Conservation (phyloP, 805 yeast species). For the Candida odintsovae region DNA sequence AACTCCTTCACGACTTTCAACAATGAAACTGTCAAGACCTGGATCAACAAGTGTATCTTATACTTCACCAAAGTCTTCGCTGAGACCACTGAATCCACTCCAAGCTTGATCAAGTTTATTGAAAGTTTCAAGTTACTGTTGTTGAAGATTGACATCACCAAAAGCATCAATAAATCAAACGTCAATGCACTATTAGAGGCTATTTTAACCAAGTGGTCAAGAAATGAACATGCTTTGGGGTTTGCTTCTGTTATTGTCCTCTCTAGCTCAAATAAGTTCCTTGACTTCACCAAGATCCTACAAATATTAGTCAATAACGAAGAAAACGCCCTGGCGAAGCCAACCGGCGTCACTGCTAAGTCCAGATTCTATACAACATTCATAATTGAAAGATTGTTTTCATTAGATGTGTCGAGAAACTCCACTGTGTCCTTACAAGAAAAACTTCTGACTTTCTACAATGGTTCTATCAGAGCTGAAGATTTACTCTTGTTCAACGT, state of each 20-base stretch:
- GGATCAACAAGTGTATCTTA: conserved; percentile 55
- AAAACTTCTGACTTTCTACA: conserved; percentile 45
- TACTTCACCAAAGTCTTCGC: conserved; percentile 62
- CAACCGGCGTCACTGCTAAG: conserved; percentile 20
- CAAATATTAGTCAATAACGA: conserved; percentile 61
- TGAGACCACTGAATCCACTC: conserved; percentile 31
- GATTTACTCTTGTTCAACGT: conserved; percentile 59
- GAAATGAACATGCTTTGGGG: conserved; percentile 34
- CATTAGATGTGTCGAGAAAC: conserved; percentile 37
- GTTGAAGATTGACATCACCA: conserved; percentile 29
- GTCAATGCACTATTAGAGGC: conserved; percentile 65
- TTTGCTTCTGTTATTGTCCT: conserved; percentile 37
- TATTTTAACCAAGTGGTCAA: conserved; percentile 46
- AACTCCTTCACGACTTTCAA: conserved; percentile 10
- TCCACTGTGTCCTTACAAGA: conserved; percentile 44
- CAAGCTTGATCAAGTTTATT: conserved; percentile 29
- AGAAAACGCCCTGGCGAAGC: conserved; percentile 28
- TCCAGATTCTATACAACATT: conserved; percentile 39
- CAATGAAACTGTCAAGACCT: conserved; percentile 24
- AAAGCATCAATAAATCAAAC: conserved; percentile 37
- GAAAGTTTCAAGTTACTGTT: conserved; percentile 28
- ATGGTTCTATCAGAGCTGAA: conserved; percentile 55
- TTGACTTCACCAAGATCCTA: conserved; percentile 46
- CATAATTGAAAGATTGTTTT: conserved; percentile 44
- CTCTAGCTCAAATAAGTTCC: conserved; percentile 28